Base-by-base conservation (phyloP, 23 red algal species). In the Chondrus crispus region DNA sequence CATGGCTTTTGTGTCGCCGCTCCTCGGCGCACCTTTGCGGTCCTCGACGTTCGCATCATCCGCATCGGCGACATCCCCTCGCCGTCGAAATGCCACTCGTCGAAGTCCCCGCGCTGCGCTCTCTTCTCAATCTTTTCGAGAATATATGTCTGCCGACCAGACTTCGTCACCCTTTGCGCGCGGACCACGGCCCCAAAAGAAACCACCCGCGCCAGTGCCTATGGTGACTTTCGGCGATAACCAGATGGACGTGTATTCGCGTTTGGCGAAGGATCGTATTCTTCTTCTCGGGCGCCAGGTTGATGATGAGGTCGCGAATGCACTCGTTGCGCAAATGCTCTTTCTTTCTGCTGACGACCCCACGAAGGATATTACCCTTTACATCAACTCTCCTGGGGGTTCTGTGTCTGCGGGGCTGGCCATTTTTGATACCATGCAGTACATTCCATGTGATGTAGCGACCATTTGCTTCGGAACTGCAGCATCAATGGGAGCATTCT, bases 191-290 rank as follows among this genome's bases (percentile, higher is more conserved):
- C 85, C 85, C 40, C 85, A 89, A 58, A 89, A 77, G 85, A 89
- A 89, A 36, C 85, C 85, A 18, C 84, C 94, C 13, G 80, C 91
- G 14, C 95, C 95, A 50, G 88, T 94, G 8, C 95, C 95, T 7
- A 89, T 85, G 9, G 95, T 97, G 73, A 87, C 83, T 19, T 80
- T 97, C 26, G 95, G 95, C 24, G 95, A 97, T 28, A 84, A 84
- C 79, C 95, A 97, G 53, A 97, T 97, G 95, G 95, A 97, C 45
- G 92, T 97, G 29, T 97, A 97, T 78, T 97, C 95, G 5, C 86
- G 95, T 38, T 74, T 97, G 4, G 95, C 95, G 19, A 97, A 97
- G 50, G 95, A 97, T 64, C 86, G 95, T 70, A 97, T 97, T 78
- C 76, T 97, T 3, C 84, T 97, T 20, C 91, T 97, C 45, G 95